These are phyloP conservation scores for Pseudonitzschia delicatissima DNA, from an alignment of 108 stramenopile genomes.

Conservation along the genomic window DNA sequence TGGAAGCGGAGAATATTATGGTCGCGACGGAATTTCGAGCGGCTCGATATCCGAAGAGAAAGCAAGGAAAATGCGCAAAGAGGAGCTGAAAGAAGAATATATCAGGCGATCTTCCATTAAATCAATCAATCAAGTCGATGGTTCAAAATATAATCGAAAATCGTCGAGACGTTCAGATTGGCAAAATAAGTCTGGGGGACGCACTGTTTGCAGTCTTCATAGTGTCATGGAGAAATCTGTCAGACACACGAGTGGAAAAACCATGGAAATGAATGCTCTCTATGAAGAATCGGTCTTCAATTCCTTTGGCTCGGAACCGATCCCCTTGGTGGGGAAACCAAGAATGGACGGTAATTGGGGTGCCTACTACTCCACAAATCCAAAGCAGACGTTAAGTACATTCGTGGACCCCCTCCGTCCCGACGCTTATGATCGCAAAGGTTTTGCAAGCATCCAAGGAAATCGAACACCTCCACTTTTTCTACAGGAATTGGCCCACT, in stretches of 20 bases:
- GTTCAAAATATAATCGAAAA: background rate
- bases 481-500: conserved; percentile 73
- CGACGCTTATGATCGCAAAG: conserved; percentile 22
- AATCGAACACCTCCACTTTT: conserved; percentile 70
- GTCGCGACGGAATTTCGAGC: background rate
- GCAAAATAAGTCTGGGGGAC: background rate
- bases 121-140: conserved; percentile 7
- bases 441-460: conserved; percentile 58
- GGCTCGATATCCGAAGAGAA: background rate
- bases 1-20: background rate
- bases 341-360: conserved; percentile 63
- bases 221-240: too few relatives aligned
- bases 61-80: background rate
- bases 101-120: background rate
- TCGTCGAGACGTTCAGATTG: background rate
- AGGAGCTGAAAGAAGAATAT: background rate
- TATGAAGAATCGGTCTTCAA: conserved; percentile 5
- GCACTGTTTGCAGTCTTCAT: too few relatives aligned
- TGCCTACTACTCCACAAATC: conserved; percentile 8
- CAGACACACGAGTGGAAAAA: too few relatives aligned
- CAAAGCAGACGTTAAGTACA: background rate
- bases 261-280: too few relatives aligned
- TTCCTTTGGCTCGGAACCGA: conserved; percentile 2
- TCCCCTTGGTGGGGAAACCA: conserved; percentile 43
- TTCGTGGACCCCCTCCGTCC: background rate